Evolutionary conservation across 75 land plant genomes (phyloP).

Genomic region (Larix kaempferi): DNA sequence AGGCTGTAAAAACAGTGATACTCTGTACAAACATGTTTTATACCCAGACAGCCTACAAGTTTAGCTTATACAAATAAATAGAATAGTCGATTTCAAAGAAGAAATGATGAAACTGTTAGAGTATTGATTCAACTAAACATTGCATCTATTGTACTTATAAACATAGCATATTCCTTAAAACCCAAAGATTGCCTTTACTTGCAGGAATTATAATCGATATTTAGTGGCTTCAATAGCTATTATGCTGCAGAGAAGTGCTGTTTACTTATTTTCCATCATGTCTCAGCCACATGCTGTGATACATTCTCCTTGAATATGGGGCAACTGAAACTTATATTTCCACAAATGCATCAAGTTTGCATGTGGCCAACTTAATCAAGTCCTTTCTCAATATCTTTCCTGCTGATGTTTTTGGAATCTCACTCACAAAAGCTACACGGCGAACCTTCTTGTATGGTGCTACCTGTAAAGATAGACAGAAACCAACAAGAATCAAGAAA

Average conservation of each 20-base stretch:
- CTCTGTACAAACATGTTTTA: no score
- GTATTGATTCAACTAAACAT: no score
- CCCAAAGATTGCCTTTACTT: background rate
- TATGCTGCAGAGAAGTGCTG: no score
- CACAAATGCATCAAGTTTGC: constrained; percentile 29
- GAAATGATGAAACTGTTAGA: no score
- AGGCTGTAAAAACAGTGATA: no score
- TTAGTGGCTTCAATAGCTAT: no score
- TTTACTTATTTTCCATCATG: background rate
- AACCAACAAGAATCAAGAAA: background rate
- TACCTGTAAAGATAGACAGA: constrained; percentile 17
- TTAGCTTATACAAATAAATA: no score
- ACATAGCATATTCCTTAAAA: background rate
- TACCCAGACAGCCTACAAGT: no score
- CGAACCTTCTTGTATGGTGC: constrained; percentile 34
- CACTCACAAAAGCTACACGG: constrained; percentile 15
- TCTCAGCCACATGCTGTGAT: background rate
- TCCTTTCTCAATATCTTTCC: constrained; percentile 26
- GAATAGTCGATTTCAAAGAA: no score
- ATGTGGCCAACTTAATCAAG: constrained; percentile 32
- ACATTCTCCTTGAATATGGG: background rate
- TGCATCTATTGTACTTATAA: no score
- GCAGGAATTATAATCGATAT: background rate
- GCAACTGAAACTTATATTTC: background rate
- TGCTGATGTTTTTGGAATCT: constrained; percentile 22